phyloP scores from a whole-genome alignment of 495 filamentous ascomycete genomes.

The Acidiella bohemica region DNA sequence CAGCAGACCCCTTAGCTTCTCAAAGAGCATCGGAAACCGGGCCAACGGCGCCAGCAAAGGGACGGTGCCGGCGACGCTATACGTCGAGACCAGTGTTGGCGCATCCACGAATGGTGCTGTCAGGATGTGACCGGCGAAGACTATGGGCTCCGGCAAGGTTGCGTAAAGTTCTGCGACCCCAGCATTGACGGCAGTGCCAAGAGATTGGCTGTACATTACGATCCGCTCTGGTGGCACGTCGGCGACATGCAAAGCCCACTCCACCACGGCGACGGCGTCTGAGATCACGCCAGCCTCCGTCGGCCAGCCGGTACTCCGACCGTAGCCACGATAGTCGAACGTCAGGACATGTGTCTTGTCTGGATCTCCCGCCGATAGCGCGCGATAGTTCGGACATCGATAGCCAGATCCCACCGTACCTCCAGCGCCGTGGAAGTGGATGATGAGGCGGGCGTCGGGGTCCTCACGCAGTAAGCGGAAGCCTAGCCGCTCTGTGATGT shows the following conservation, averaged over 20 bases:
- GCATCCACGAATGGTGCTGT: slow-evolving; percentile 36
- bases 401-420: slow-evolving; percentile 52
- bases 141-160: slow-evolving; percentile 3
- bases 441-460: slow-evolving; percentile 44
- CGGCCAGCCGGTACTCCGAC: slow-evolving; percentile 21
- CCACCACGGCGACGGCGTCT: slow-evolving; percentile 45
- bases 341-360: slow-evolving; percentile 47
- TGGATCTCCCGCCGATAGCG: slow-evolving; percentile 42
- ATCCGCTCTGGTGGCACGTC: slow-evolving; percentile 21
- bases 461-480: slow-evolving; percentile 52
- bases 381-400: slow-evolving; percentile 49
- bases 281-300: slow-evolving; percentile 21
- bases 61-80: slow-evolving; percentile 32
- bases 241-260: slow-evolving; percentile 37
- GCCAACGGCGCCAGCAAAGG: slow-evolving; percentile 34
- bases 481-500: slow-evolving; percentile 41
- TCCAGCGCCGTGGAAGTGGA: slow-evolving; percentile 43
- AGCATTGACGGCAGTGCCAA: slow-evolving; percentile 24
- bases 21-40: slow-evolving; percentile 26
- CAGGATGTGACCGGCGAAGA: slow-evolving; percentile 24
- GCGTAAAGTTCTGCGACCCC: slow-evolving; percentile 18
- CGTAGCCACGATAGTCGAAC: slow-evolving; percentile 30
- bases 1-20: slow-evolving; percentile 20
- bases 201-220: slow-evolving; percentile 23
- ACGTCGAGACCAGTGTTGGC: slow-evolving; percentile 33